Conservation (phyloP, 2,329 filamentous ascomycete genomes). For the Talaromyces islandicus region DNA sequence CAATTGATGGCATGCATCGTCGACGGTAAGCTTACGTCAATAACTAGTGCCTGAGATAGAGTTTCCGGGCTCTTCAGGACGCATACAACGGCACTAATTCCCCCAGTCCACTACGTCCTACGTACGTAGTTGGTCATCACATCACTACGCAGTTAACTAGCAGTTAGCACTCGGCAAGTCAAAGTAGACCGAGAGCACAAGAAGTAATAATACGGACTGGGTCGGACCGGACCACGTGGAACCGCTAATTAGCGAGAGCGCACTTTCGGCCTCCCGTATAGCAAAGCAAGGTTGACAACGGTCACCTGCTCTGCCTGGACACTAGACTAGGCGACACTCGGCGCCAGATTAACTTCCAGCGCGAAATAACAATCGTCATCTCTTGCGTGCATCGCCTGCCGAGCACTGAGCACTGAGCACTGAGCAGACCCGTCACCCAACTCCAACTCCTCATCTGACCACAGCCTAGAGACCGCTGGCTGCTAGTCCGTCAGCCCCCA, state of each 20-base stretch:
- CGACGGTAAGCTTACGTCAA: not conserved
- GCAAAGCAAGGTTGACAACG: no score
- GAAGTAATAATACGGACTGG: not conserved
- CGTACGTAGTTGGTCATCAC: not conserved
- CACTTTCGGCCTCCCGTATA: no score
- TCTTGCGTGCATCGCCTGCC: not conserved
- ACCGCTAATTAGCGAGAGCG: not conserved
- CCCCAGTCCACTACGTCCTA: no score
- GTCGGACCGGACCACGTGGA: slow-evolving; percentile 6
- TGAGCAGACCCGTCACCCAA: no score
- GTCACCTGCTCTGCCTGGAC: no score
- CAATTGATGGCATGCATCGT: not conserved
- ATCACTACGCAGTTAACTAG: no score
- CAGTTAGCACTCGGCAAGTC: no score
- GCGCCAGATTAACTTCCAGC: no score
- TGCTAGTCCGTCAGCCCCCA: not conserved
- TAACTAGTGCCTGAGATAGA: not conserved
- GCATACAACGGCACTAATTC: not conserved
- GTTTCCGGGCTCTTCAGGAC: not conserved
- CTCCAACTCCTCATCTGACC: not conserved
- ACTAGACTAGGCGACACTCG: no score
- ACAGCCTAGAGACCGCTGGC: not conserved
- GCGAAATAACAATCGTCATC: not conserved
- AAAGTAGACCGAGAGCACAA: no score
- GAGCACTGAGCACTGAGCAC: no score